Base-by-base conservation (phyloP, 331 rosid genomes). In the Dryas integrifolia region DNA sequence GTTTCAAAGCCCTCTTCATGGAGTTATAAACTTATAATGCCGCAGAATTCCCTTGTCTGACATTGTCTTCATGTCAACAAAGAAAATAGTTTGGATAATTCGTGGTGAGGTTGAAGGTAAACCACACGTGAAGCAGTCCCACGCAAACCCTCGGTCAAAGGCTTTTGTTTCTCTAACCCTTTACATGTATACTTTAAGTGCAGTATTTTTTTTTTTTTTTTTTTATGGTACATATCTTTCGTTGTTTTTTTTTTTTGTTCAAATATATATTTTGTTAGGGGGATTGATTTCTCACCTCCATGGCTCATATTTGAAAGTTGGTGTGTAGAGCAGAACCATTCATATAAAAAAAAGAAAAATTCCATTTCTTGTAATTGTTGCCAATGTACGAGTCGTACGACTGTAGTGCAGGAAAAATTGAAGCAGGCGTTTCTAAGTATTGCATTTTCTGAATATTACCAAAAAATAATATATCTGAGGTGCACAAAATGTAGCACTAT, bases 21-120 rank as follows among this genome's bases (percentile, higher is more conserved):
- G 12, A 40, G 63, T 69, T 44, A 69, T 39, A 10, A 53, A 40
- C 51, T 69, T 44, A 69, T 39, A 10, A 53, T 16, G 64, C 64
- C 21, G 41, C 64, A 69, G n/a, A 39, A 40, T 56, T 50, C 62
- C 35, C 40, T 39, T 3, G 18, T 50, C 24, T 10, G 49, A 3
- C 35, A 6, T 5, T 21, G 10, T 16, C 44, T 48, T 18, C 6
- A 43, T 64, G 52, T 44, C 53, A 43, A 21, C 2, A 50, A 44
- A 68, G 26, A 4, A 68, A 3, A 15, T 15, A 15, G 24, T 3
- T 30, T 4, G n/a, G 63, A 15, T 2, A 15, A 35, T 2, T 68
- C 0, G 46, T 30, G 46, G 43, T 52, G 70, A 24, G 13, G 35
- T 49, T 49, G 7, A 30, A 67, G 58, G 65, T 59, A 59, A 59